Base-by-base conservation (phyloP, 2,329 filamentous ascomycete species). In the Aspergillus pseudoviridinutans region DNA sequence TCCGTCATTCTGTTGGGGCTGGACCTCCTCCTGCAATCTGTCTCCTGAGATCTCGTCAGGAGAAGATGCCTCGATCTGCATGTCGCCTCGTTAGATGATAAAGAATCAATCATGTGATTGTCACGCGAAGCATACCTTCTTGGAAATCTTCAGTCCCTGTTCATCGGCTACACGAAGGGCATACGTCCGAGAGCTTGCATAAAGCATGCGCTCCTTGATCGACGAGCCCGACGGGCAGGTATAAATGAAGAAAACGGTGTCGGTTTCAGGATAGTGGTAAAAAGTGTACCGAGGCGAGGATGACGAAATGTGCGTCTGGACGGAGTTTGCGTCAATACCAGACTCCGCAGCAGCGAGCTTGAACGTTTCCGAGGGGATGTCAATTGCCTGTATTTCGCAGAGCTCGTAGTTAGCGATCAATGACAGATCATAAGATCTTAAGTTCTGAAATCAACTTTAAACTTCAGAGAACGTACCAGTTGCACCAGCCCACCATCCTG, bases 121-220 rank as follows among this genome's bases (percentile, higher is more conserved):
- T 42, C 44, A 53, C 46, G 32, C 44, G 14, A 42, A n/a, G 32
- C 66, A 65, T 71, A 80, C 78, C 72, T 81, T 84, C 74, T 84
- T 86, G 56, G 77, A 75, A 42, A 87, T 77, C 62, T 80, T 79
- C 56, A 87, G 66, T 5, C 84, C 84, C 27, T 81, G 80, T 50
- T 80, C 78, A 51, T 84, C 80, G 22, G 84, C 84, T 56, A 82
- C 60, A 27, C 69, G 66, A 28, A 87, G 74, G n/a, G 82, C 81
- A 61, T 79, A 78, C 28, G 77, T 76, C 64, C 84, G 79, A 58
- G 80, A 82, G 54, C 82, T 84, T 25, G 85, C 84, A 70, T 87
- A 86, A 58, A 87, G 66, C 85, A 88, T 87, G 55, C 85, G 78
- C 70, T 87, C 84, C 72, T 85, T 87, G 68, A 87, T 84, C 69